Base-by-base conservation (phyloP, 345 rosid species). In the Corchorus olitorius region DNA sequence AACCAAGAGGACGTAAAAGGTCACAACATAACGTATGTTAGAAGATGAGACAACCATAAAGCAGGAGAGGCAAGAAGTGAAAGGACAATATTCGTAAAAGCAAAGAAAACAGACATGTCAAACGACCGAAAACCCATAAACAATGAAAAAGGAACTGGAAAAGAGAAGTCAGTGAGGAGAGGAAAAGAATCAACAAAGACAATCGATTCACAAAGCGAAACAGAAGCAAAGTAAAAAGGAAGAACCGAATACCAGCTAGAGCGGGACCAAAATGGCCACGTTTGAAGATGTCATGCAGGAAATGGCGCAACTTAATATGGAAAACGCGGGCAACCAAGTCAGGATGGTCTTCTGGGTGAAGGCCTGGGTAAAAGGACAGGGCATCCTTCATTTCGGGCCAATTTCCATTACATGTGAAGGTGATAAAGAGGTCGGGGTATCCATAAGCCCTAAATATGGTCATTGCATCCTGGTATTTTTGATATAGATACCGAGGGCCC, bases 381-480 rank as follows among this genome's bases (percentile, higher is more conserved):
- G 59, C 12, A 4, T 54, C 15, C n/a, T 6, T 4, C 14, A 54
- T 12, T 12, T 54, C 59, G 4, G 14, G 14, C 59, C 59, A 6
- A 4, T 54, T 12, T 4, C 17, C 59, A 54, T 54, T 54, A 19
- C 13, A 54, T 4, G 59, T 54, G n/a, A 54, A 54, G 4, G 59
- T 54, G 4, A 54, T 3, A 10, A 54, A 54, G 14, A 54, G n/a
- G n/a, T 54, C 59, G 0, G 15, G 59, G 4, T 54, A 12, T 19
- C 59, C 59, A 54, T 4, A 12, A 12, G 9, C 59, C 12, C 15
- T 54, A 54, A 4, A 54, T 4, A 54, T 54, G 8, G 59, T 8
- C 35, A 75, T 50, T 60, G 72, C 50, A 46, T 56, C 79, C 48
- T 70, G 35, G 46, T 46, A 80, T 10, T 27, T 63, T 17, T n/a